These are phyloP conservation scores for Trichomonascus vanleenenianus DNA, from an alignment of 805 yeast species.

Conservation along the genomic window DNA sequence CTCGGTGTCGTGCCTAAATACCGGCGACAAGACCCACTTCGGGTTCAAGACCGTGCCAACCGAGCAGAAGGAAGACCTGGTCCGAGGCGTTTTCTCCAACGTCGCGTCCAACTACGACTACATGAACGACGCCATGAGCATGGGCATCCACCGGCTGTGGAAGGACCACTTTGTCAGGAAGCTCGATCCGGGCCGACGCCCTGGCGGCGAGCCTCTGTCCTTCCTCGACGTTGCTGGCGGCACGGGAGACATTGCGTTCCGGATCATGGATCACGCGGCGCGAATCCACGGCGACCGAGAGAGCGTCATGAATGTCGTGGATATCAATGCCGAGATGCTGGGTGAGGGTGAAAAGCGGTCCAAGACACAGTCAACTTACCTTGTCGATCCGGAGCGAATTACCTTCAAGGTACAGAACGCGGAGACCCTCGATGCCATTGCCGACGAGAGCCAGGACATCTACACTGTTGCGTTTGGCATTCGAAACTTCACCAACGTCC, in stretches of 20 bases:
- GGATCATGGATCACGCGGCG: conserved; percentile 86
- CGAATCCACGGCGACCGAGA: conserved; percentile 62
- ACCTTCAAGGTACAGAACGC: conserved; percentile 87
- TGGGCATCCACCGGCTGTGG: conserved; percentile 94
- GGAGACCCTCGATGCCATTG: conserved; percentile 75
- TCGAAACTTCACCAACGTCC: conserved; percentile 90
- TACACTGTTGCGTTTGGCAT: conserved; percentile 97
- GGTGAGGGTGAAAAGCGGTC: conserved; percentile 83
- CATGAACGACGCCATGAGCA: conserved; percentile 97
- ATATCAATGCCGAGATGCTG: conserved; percentile 94
- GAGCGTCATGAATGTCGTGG: conserved; percentile 84
- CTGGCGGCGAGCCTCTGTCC: conserved; percentile 73
- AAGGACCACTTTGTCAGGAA: conserved; percentile 81
- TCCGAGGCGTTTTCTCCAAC: conserved; percentile 82
- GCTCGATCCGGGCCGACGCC: conserved; percentile 89
- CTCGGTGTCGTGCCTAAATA: too few relatives aligned
- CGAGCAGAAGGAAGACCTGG: conserved; percentile 62
- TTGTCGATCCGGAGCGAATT: conserved; percentile 56
- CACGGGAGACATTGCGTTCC: conserved; percentile 96
- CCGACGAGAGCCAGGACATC: conserved; percentile 83
- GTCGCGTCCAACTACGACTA: conserved; percentile 92
- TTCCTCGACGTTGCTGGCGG: conserved; percentile 98
- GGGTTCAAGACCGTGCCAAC: conserved; percentile 79
- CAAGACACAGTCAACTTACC: conserved; percentile 45
- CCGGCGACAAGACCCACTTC: conserved; percentile 58